Evolutionary conservation across 2,329 filamentous ascomycete genomes (phyloP), one percentile per base, ranked within the genome.

Genomic region (Colletotrichum karsti): DNA sequence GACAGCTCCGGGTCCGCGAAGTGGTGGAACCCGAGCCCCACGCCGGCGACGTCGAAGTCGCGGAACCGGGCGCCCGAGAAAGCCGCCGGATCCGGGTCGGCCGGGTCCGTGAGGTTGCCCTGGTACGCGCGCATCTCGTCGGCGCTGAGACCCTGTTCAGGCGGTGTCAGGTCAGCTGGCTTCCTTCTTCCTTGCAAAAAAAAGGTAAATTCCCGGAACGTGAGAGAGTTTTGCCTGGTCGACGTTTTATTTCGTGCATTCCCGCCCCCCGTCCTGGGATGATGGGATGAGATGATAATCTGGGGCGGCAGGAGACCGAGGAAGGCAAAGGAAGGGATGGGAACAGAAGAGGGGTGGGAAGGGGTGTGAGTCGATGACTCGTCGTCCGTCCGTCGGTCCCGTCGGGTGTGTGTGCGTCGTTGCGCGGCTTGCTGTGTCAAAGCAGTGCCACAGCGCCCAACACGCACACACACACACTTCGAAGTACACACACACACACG

Each of bases 21-120:
- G 76, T 93, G 91, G 77, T 92, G 90, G 70, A 91, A 86, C 1
- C 88, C 90, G 46, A 89, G 78, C 35, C 89, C 89, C 18, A 92
- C 86, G 44, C 85, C 85, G 6, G 87, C 87, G 37, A 92, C 74
- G 76, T 95, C 92, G 74, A 95, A 94, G 74, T 88, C 83, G 76
- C 84, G 87, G 81, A 92, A 93, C 33, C 89, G 85, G 9, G 86
- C 80, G 54, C 84, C 85, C 41, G 87, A 81, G 69, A 95, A 86
- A 22, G 85, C 80, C 1, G 83, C 79, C 18, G 91, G 84, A 44
- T 84, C 80, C 3, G 83, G 74, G 51, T 85, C 81, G 8, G 77
- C 70, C 2, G 81, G 74, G 63, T 80, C 79, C 30, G 87, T 77
- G 7, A 93, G 83, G 74, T 93, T 86, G 51, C 89, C 91, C 24